Evolutionary conservation across 371 early-diverging fungal genomes (phyloP).

Genomic region (Neoconidiobolus thromboides): DNA sequence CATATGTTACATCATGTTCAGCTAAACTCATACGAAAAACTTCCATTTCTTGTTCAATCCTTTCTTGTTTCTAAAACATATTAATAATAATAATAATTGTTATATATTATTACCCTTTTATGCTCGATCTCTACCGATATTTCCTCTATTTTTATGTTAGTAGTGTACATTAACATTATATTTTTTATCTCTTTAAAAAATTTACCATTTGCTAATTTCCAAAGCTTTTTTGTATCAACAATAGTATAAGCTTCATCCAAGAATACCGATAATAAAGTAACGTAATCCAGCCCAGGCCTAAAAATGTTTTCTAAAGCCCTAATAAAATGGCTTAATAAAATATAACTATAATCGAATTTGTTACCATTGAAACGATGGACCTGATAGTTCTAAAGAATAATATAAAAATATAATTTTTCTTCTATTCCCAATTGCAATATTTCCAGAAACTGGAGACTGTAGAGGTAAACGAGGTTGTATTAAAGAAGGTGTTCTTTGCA

Average conservation of each 20-base stretch:
- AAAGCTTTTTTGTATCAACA: background rate
- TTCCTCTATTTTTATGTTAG: background rate
- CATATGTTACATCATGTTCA: background rate
- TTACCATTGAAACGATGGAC: constrained; percentile 4
- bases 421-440: background rate
- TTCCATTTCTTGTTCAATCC: constrained; percentile 1
- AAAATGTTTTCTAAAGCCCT: background rate
- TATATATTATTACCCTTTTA: background rate
- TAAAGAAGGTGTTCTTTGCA: background rate
- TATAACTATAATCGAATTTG: background rate
- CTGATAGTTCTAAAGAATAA: background rate
- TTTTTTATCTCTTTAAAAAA: background rate
- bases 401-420: background rate
- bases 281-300: background rate
- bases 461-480: background rate
- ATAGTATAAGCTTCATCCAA: background rate
- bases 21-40: background rate
- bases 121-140: background rate
- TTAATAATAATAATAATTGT: background rate
- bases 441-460: background rate
- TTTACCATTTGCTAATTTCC: background rate
- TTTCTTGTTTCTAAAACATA: background rate
- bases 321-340: too few relatives aligned
- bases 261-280: background rate
- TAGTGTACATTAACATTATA: background rate